A percentile compares a stretch with the other conserved stretches of the same genome.
Evolutionary conservation across 768 basidiomycete genomes (phyloP).

Genomic region (Gymnopilus dilepis): DNA sequence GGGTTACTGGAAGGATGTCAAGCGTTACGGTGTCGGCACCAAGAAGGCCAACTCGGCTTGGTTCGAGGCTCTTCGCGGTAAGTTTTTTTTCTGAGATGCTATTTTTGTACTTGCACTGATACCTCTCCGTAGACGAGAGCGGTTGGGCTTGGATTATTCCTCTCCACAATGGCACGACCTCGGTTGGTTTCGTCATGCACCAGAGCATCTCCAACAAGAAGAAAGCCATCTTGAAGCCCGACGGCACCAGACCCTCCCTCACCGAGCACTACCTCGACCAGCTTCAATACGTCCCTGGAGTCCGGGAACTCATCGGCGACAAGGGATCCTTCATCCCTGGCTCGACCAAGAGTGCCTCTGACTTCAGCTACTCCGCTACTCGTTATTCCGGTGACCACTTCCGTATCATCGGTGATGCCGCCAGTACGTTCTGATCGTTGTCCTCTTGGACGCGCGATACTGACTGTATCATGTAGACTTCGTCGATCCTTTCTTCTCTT

Average conservation of each 20-base stretch:
- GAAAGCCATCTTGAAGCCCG: slow-evolving; percentile 26
- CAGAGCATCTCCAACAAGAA: slow-evolving; percentile 40
- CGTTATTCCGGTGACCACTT: slow-evolving; percentile 40
- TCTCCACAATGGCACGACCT: slow-evolving; percentile 52
- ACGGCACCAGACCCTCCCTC: slow-evolving; percentile 27
- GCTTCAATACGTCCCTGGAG: slow-evolving; percentile 38
- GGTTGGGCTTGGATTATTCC: slow-evolving; percentile 67
- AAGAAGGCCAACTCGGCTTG: slow-evolving; percentile 49
- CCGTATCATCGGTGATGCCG: slow-evolving; percentile 48
- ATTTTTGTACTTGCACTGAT: background rate
- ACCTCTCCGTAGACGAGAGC: slow-evolving; percentile 44
- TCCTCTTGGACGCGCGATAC: background rate
- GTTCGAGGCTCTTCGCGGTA: slow-evolving; percentile 62
- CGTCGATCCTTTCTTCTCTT: slow-evolving; percentile 53
- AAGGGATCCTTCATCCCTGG: slow-evolving; percentile 26
- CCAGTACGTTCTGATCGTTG: slow-evolving; percentile 31
- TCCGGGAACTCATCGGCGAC: slow-evolving; percentile 34
- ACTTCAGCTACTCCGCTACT: slow-evolving; percentile 43
- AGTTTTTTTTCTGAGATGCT: slow-evolving; percentile 12
- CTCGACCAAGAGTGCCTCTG: slow-evolving; percentile 34
- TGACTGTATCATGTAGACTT: slow-evolving; percentile 37
- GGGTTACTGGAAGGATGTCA: slow-evolving; percentile 67
- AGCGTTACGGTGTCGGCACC: slow-evolving; percentile 47
- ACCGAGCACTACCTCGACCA: slow-evolving; percentile 43
- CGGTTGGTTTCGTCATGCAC: slow-evolving; percentile 56